A percentile compares a stretch with the other conserved stretches of the same genome.
Evolutionary conservation across 2,329 filamentous ascomycete genomes (phyloP).

Genomic region (Sclerotinia spermophila): DNA sequence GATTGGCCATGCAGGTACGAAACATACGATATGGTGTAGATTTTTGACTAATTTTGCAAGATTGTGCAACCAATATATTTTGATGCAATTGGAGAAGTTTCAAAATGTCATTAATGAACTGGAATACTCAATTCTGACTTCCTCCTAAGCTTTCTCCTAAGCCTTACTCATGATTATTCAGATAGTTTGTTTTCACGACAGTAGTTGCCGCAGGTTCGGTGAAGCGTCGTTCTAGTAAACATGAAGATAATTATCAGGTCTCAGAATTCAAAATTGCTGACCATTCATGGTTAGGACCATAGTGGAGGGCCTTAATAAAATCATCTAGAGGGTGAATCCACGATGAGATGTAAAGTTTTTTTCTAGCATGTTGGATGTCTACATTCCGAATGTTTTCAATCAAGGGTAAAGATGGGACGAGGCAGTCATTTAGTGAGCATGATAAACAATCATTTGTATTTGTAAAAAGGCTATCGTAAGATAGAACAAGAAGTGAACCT

Average conservation of each 20-base stretch:
- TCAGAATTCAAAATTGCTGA: neutral
- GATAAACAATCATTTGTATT: slow-evolving; percentile 3
- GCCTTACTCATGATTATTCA: neutral
- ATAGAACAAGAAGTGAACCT: slow-evolving; percentile 19
- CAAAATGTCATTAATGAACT: neutral
- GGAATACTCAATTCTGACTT: neutral
- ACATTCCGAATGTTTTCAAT: neutral
- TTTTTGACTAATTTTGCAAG: no score
- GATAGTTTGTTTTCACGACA: neutral
- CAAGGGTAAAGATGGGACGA: neutral
- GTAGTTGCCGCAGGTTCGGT: neutral
- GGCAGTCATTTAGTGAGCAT: neutral
- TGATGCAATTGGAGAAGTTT: no score
- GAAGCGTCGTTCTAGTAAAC: neutral
- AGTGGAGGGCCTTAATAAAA: neutral
- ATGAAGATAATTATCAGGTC: neutral
- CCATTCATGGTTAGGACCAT: neutral
- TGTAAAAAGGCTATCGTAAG: slow-evolving; percentile 9
- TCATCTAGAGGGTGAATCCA: no score
- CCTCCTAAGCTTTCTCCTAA: neutral
- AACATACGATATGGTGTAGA: no score
- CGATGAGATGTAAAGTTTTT: neutral
- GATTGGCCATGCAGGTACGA: neutral
- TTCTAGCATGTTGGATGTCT: neutral
- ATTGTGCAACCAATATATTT: neutral